phyloP scores from a whole-genome alignment of 768 basidiomycete species.

The Boletus tomentosulus region DNA sequence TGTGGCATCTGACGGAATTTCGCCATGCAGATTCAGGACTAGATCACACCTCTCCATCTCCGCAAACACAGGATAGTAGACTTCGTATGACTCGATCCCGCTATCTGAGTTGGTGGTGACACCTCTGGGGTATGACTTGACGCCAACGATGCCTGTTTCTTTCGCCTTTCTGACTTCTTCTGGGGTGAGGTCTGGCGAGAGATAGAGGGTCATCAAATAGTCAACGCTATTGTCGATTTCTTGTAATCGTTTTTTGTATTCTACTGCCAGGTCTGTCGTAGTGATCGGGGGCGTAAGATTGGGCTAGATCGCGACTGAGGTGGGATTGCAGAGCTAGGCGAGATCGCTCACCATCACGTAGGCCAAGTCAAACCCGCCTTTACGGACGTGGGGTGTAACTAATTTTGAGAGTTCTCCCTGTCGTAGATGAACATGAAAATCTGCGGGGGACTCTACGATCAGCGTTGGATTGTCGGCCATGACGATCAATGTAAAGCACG shows the following conservation, averaged over 20 bases:
- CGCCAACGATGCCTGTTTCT: slow-evolving; percentile 76
- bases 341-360: slow-evolving; percentile 84
- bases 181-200: slow-evolving; percentile 87
- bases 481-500: slow-evolving; percentile 16
- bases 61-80: slow-evolving; percentile 89
- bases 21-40: slow-evolving; percentile 96
- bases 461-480: not conserved
- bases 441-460: slow-evolving; percentile 57
- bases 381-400: slow-evolving; percentile 84
- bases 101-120: slow-evolving; percentile 97
- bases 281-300: slow-evolving; percentile 90
- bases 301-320: slow-evolving; percentile 50
- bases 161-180: slow-evolving; percentile 88
- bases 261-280: slow-evolving; percentile 71
- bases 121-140: slow-evolving; percentile 96
- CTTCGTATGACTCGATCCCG: slow-evolving; percentile 93
- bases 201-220: slow-evolving; percentile 95
- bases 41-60: slow-evolving; percentile 92
- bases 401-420: slow-evolving; percentile 79
- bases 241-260: slow-evolving; percentile 74
- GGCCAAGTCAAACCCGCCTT: slow-evolving; percentile 86
- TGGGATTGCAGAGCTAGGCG: slow-evolving; percentile 5
- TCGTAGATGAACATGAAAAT: slow-evolving; percentile 96
- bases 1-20: slow-evolving; percentile 82
- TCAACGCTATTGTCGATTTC: slow-evolving; percentile 71